A percentile compares a stretch with the other conserved stretches of the same genome.
Conservation (phyloP, 768 basidiomycete species). For the Boletus sp. region DNA sequence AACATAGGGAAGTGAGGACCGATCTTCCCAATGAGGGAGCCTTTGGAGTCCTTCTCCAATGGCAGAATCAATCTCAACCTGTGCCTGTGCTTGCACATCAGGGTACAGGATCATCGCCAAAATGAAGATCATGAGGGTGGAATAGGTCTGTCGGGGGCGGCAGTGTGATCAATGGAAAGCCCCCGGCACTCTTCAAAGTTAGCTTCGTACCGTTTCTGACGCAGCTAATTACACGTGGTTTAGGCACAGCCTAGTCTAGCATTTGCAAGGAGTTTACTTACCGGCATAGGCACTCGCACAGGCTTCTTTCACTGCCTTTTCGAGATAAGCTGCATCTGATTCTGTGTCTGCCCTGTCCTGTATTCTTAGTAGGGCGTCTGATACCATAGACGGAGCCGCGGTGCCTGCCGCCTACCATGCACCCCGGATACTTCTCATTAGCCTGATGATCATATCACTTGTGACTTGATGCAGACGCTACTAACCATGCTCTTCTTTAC, state of each 20-base stretch:
- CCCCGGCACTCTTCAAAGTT: neutral
- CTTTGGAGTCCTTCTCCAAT: slow-evolving; percentile 19
- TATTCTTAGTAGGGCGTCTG: slow-evolving; percentile 16
- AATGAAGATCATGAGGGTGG: slow-evolving; percentile 19
- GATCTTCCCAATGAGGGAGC: slow-evolving; percentile 21
- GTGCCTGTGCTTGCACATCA: slow-evolving; percentile 21
- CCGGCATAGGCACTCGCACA: slow-evolving; percentile 22
- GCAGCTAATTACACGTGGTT: slow-evolving; percentile 13
- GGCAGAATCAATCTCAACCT: slow-evolving; percentile 18
- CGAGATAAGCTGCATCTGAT: slow-evolving; percentile 11
- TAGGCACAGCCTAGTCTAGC: slow-evolving; percentile 5
- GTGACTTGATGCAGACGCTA: neutral
- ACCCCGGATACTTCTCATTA: neutral
- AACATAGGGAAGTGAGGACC: slow-evolving; percentile 20
- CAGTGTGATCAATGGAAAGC: slow-evolving; percentile 8
- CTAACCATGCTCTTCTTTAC: slow-evolving; percentile 23
- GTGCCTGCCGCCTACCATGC: slow-evolving; percentile 16
- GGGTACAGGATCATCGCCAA: slow-evolving; percentile 28
- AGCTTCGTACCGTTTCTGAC: slow-evolving; percentile 21
- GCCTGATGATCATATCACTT: neutral
- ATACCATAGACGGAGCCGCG: slow-evolving; percentile 26
- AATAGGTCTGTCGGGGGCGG: slow-evolving; percentile 17
- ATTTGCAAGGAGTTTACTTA: slow-evolving; percentile 2
- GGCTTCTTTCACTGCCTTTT: slow-evolving; percentile 23
- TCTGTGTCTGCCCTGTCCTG: slow-evolving; percentile 2